Evolutionary conservation across 805 yeast species (phyloP).

Genomic region (Monosporozyma aerobia): DNA sequence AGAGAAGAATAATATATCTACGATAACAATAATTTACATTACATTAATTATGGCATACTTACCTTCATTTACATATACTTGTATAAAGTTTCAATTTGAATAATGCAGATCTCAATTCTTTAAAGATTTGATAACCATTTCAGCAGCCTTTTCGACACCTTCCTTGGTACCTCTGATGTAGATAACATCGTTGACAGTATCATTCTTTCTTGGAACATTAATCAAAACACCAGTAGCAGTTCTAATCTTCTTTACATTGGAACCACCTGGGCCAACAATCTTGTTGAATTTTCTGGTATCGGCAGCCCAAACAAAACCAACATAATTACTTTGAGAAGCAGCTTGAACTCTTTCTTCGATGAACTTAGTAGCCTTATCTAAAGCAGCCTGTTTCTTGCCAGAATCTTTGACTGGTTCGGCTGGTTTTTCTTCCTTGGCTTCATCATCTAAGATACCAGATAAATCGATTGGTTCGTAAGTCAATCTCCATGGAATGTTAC

Average conservation of each 20-base stretch:
- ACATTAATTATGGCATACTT: background rate
- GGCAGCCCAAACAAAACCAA: conserved; percentile 56
- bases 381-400: conserved; percentile 42
- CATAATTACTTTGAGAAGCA: conserved; percentile 37
- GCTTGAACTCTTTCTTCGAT: conserved; percentile 42
- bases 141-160: conserved; percentile 43
- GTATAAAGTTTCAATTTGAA: background rate
- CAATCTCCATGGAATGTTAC: conserved; percentile 57
- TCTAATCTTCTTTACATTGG: conserved; percentile 54
- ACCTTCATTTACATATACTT: background rate
- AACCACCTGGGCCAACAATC: conserved; percentile 72
- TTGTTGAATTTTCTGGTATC: conserved; percentile 45
- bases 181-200: conserved; percentile 43
- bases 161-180: conserved; percentile 52
- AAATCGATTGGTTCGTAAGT: conserved; percentile 32
- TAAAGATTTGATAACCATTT: conserved; percentile 28
- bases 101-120: conserved; percentile 4
- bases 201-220: conserved; percentile 52
- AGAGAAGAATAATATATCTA: background rate
- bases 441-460: conserved; percentile 25
- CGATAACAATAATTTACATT: background rate
- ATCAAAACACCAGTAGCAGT: conserved; percentile 47
- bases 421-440: conserved; percentile 34
- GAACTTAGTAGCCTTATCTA: conserved; percentile 23
- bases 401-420: conserved; percentile 33